Evolutionary conservation across 176 grass and related monocot species (phyloP).

Genomic region (Secale cereale): DNA sequence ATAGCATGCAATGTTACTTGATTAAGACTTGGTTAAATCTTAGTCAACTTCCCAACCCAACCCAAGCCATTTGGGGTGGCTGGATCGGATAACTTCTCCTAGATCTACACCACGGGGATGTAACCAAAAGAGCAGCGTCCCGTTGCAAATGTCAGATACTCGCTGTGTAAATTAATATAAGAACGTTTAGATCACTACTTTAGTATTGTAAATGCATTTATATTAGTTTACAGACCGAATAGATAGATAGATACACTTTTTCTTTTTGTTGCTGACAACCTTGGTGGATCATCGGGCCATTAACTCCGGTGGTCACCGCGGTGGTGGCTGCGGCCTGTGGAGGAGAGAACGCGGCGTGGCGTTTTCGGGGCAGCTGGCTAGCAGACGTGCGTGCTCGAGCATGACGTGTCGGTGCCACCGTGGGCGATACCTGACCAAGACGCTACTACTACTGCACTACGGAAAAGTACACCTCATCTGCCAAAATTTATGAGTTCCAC

Average conservation of each 20-base stretch:
- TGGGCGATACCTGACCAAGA: not conserved
- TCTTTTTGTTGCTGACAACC: not conserved
- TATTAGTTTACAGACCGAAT: no score
- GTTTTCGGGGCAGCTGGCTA: not conserved
- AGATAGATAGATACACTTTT: not conserved
- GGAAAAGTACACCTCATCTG: not conserved
- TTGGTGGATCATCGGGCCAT: not conserved
- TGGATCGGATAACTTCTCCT: not conserved
- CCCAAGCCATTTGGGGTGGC: not conserved
- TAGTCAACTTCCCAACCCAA: no score
- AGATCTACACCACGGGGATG: not conserved
- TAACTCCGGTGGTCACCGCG: not conserved
- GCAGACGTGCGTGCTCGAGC: not conserved
- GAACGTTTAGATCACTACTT: no score
- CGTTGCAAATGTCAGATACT: not conserved
- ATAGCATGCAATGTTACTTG: no score
- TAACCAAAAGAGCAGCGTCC: not conserved
- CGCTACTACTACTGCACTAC: not conserved
- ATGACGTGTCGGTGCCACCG: not conserved
- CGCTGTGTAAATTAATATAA: no score
- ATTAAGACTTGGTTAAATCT: no score
- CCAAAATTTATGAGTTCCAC: not conserved
- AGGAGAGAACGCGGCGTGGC: not conserved
- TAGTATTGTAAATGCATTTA: no score
- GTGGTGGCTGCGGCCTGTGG: not conserved